A percentile compares a stretch with the other conserved stretches of the same genome.
Evolutionary conservation across 2,329 filamentous ascomycete genomes (phyloP).

Genomic region (Diaporthe destruens): DNA sequence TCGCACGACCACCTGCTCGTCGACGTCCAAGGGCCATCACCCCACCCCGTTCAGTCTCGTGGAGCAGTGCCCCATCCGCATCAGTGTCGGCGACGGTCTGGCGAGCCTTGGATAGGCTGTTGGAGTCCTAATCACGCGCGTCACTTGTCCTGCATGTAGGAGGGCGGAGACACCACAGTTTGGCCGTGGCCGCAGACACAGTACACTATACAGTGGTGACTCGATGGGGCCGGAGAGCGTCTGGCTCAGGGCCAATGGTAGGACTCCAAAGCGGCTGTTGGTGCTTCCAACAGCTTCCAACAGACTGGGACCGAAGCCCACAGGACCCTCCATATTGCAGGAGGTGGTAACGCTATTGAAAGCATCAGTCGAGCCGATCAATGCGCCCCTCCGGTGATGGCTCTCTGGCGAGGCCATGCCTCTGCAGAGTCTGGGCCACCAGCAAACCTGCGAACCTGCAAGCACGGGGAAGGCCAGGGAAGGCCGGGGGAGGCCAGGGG

Average conservation of each 20-base stretch:
- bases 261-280: constrained; percentile 3
- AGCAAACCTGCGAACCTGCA: constrained; percentile 12
- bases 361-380: constrained; percentile 21
- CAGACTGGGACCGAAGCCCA: constrained; percentile 23
- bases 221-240: neutral
- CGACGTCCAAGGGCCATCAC: constrained; percentile 18
- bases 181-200: constrained; percentile 5
- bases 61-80: constrained; percentile 24
- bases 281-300: constrained; percentile 17
- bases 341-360: constrained; percentile 15
- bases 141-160: constrained; percentile 15
- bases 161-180: constrained; percentile 31
- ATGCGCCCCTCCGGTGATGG: constrained; percentile 18
- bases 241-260: neutral
- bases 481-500: too few relatives aligned
- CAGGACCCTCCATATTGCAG: constrained; percentile 32
- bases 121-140: constrained; percentile 8
- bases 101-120: constrained; percentile 17
- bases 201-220: neutral
- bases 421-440: too few relatives aligned
- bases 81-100: constrained; percentile 10
- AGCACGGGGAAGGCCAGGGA: constrained; percentile 1
- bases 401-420: neutral
- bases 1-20: neutral
- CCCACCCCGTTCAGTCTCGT: constrained; percentile 13